Evolutionary conservation across 2,329 filamentous ascomycete genomes (phyloP).

Genomic region (Pseudocercospora ulei): DNA sequence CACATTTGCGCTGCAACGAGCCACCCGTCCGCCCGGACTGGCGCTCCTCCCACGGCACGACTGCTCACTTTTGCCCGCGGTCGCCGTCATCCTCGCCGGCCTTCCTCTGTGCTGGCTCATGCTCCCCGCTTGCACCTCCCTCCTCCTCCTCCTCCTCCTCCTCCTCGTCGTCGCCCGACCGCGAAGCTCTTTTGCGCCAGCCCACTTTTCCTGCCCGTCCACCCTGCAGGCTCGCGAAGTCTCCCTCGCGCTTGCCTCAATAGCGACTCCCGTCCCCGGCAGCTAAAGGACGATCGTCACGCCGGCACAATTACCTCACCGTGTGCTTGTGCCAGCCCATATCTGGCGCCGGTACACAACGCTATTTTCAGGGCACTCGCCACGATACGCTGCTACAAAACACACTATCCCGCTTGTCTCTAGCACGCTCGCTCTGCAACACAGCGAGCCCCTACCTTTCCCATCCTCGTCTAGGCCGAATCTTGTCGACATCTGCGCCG

Average conservation of each 20-base stretch:
- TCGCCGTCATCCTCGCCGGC: slow-evolving; percentile 8
- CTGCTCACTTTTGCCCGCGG: slow-evolving; percentile 8
- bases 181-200: slow-evolving; percentile 8
- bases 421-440: slow-evolving; percentile 24
- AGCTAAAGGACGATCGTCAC: slow-evolving; percentile 28
- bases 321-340: slow-evolving; percentile 29
- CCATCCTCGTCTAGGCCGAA: slow-evolving; percentile 24
- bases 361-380: slow-evolving; percentile 35
- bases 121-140: slow-evolving; percentile 11
- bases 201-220: slow-evolving; percentile 24
- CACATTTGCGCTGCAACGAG: slow-evolving; percentile 9
- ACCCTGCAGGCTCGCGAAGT: slow-evolving; percentile 23
- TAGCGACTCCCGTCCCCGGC: slow-evolving; percentile 23
- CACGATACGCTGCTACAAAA: slow-evolving; percentile 28
- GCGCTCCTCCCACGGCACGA: slow-evolving; percentile 5
- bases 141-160: slow-evolving; percentile 9
- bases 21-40: slow-evolving; percentile 8
- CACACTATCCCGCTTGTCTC: slow-evolving; percentile 26
- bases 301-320: slow-evolving; percentile 31
- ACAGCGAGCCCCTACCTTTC: slow-evolving; percentile 24
- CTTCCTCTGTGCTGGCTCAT: slow-evolving; percentile 11
- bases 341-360: slow-evolving; percentile 30
- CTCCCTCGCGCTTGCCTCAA: slow-evolving; percentile 24
- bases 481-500: slow-evolving; percentile 24
- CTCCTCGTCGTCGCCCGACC: slow-evolving; percentile 1